Evolutionary conservation across 176 grass and related monocot species (phyloP).

Genomic region (Oryza meyeriana): DNA sequence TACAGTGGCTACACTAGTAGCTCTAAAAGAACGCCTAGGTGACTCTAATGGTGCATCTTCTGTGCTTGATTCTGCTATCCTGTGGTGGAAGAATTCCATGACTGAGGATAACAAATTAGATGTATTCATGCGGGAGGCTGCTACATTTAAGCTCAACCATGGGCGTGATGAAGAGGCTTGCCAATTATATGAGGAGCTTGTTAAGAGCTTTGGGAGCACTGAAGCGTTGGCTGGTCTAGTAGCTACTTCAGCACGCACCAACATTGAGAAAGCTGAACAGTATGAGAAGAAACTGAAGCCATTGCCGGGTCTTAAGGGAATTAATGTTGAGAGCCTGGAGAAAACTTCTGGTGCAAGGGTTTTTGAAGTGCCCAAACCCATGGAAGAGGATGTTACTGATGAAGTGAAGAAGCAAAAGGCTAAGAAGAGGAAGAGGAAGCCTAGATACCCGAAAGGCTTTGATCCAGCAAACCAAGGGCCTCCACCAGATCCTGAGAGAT

Average conservation of each 20-base stretch:
- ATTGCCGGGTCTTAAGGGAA: conserved; percentile 67
- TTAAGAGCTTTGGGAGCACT: conserved; percentile 61
- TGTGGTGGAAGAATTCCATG: conserved; percentile 92
- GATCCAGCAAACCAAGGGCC: conserved; percentile 83
- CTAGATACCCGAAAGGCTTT: conserved; percentile 78
- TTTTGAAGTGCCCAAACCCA: conserved; percentile 44
- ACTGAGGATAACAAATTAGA: conserved; percentile 74
- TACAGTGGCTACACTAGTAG: conserved; percentile 69
- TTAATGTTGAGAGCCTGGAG: conserved; percentile 73
- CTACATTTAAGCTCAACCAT: conserved; percentile 82
- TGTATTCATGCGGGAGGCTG: conserved; percentile 69
- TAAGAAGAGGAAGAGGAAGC: conserved; percentile 93
- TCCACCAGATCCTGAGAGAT: conserved; percentile 87
- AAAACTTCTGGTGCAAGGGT: conserved; percentile 82
- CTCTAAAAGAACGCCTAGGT: conserved; percentile 63
- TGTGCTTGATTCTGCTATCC: conserved; percentile 72
- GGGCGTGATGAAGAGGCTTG: conserved; percentile 72
- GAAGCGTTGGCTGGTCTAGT: conserved; percentile 84
- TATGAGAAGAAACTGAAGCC: conserved; percentile 88
- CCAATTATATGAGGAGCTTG: conserved; percentile 76
- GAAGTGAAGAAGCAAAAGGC: conserved; percentile 75
- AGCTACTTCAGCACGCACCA: conserved; percentile 60
- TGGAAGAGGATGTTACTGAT: conserved; percentile 51
- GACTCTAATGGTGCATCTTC: conserved; percentile 48
- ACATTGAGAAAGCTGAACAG: conserved; percentile 79